phyloP scores from a whole-genome alignment of 116 monocot species.

The Trichopus zeylanicus region DNA sequence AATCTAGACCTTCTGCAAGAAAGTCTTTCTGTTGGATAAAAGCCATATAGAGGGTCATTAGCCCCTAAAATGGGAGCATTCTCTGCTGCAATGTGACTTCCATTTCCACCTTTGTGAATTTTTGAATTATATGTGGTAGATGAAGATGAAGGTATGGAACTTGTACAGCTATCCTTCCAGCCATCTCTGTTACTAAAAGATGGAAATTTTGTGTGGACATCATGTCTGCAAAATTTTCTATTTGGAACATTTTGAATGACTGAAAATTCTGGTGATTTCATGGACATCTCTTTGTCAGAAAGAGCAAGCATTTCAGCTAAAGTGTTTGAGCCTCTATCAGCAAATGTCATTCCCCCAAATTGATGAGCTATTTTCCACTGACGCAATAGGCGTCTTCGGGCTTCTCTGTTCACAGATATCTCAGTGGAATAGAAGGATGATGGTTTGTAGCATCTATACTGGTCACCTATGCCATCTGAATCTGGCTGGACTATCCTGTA shows the following conservation, averaged over 20 bases:
- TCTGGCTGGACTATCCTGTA: slow-evolving; percentile 1
- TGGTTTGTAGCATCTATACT: slow-evolving; percentile 13
- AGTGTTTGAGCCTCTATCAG: slow-evolving; percentile 30
- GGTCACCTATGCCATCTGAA: slow-evolving; percentile 18
- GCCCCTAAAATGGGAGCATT: slow-evolving; percentile 22
- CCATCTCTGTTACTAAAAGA: slow-evolving; percentile 45
- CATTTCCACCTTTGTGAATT: slow-evolving; percentile 5
- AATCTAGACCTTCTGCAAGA: slow-evolving; percentile 7
- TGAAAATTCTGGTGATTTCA: not conserved
- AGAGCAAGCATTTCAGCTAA: slow-evolving; percentile 75
- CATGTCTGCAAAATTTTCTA: slow-evolving; percentile 14
- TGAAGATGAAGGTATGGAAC: slow-evolving; percentile 40
- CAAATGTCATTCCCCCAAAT: slow-evolving; percentile 20
- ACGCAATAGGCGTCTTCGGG: slow-evolving; percentile 62
- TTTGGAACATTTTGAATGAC: slow-evolving; percentile 6
- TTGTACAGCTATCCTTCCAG: slow-evolving; percentile 32
- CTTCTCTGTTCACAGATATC: slow-evolving; percentile 55
- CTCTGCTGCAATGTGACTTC: slow-evolving; percentile 24
- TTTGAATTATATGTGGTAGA: slow-evolving; percentile 17
- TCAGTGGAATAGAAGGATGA: slow-evolving; percentile 26
- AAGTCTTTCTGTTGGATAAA: slow-evolving; percentile 5
- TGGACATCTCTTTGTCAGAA: slow-evolving; percentile 42
- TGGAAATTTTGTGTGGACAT: slow-evolving; percentile 6
- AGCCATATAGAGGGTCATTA: slow-evolving; percentile 8
- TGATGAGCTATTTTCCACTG: slow-evolving; percentile 46